These are phyloP conservation scores for Lentinus tigrinus DNA, from an alignment of 768 basidiomycete genomes.

Conservation along the genomic window DNA sequence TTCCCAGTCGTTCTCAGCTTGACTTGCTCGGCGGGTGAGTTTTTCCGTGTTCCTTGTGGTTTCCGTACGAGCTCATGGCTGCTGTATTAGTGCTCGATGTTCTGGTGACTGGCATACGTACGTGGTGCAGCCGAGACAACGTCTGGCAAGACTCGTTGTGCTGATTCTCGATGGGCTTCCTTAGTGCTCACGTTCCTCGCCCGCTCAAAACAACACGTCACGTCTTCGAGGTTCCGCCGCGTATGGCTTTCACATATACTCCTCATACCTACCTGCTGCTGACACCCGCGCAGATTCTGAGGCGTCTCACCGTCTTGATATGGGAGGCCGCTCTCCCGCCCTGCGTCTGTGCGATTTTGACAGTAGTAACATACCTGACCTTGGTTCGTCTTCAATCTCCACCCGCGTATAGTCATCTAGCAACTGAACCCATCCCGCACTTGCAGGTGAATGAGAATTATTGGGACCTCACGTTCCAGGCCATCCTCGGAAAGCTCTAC, in stretches of 20 bases:
- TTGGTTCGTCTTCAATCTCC: slow-evolving; percentile 12
- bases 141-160: neutral
- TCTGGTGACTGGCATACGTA: slow-evolving; percentile 19
- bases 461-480: slow-evolving; percentile 29
- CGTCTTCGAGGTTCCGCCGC: slow-evolving; percentile 20
- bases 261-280: neutral
- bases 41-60: neutral
- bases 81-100: slow-evolving; percentile 21
- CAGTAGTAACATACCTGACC: slow-evolving; percentile 20
- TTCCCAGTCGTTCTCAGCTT: slow-evolving; percentile 17
- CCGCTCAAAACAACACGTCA: slow-evolving; percentile 19
- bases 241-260: neutral
- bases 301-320: slow-evolving; percentile 19
- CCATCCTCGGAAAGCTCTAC: slow-evolving; percentile 30
- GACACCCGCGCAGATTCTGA: slow-evolving; percentile 13
- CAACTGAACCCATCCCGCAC: neutral
- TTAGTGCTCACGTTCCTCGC: slow-evolving; percentile 20
- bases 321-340: slow-evolving; percentile 31
- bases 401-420: neutral
- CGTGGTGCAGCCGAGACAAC: neutral
- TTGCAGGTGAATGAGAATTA: slow-evolving; percentile 19
- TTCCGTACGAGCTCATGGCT: neutral
- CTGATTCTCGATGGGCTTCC: neutral
- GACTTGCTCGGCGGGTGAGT: slow-evolving; percentile 14
- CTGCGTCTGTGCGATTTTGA: slow-evolving; percentile 25